Percentiles rank a stretch among this genome's conserved stretches.
phyloP scores from a whole-genome alignment of 805 yeast species.

The Zygosaccharomyces rouxii region DNA sequence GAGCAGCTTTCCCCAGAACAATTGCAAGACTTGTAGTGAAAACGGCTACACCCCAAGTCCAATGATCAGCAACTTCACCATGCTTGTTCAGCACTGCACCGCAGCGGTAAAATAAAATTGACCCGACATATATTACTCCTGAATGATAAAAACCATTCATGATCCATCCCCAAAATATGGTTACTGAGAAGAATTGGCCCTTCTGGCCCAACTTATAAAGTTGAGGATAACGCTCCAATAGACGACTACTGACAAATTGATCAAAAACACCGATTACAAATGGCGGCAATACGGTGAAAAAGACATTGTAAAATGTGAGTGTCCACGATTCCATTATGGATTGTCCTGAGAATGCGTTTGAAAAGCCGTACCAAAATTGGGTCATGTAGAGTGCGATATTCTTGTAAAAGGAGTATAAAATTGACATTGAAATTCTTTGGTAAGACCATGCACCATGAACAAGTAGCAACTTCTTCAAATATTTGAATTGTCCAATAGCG shows the following conservation, averaged over 20 bases:
- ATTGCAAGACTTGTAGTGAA: conserved; percentile 85
- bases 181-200: conserved; percentile 82
- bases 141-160: conserved; percentile 93
- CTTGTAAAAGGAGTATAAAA: conserved; percentile 91
- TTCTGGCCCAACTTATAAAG: conserved; percentile 86
- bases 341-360: conserved; percentile 91
- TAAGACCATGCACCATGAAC: conserved; percentile 99
- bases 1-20: conserved; percentile 91
- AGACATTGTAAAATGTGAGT: conserved; percentile 88
- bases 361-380: conserved; percentile 95
- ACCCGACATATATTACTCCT: conserved; percentile 71
- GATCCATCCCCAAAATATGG: conserved; percentile 97
- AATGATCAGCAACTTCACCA: conserved; percentile 78
- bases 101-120: conserved; percentile 60
- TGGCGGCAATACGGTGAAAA: conserved; percentile 93
- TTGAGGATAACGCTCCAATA: conserved; percentile 88
- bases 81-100: conserved; percentile 56
- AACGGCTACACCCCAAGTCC: conserved; percentile 92
- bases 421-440: conserved; percentile 88
- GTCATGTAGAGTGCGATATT: conserved; percentile 95
- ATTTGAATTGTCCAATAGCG: conserved; percentile 93
- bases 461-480: conserved; percentile 69
- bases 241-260: conserved; percentile 87
- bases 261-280: conserved; percentile 95
- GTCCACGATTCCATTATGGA: conserved; percentile 98